Evolutionary conservation across 305 asterid species (phyloP).

Genomic region (Rubia balearica): DNA sequence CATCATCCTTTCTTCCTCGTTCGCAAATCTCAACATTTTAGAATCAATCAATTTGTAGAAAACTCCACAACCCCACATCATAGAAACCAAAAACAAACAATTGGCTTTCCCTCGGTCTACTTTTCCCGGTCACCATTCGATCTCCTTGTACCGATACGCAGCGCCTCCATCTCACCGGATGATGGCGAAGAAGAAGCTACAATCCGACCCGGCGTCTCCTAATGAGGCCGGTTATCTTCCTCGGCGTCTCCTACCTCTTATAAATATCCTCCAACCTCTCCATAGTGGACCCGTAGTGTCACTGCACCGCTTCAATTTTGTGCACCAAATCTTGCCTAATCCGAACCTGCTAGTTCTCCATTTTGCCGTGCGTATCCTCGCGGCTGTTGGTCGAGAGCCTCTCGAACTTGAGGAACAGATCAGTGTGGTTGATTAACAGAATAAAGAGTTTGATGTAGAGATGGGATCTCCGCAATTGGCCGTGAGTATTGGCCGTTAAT

Average conservation of each 20-base stretch:
- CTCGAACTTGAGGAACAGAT: neutral
- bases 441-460: neutral
- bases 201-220: conserved; percentile 46
- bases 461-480: neutral
- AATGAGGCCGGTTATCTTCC: too few relatives aligned
- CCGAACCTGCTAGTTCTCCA: neutral
- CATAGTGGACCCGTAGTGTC: neutral
- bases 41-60: neutral
- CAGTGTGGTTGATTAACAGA: neutral
- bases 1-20: neutral
- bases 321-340: neutral
- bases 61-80: conserved; percentile 13
- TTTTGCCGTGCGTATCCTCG: neutral
- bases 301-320: neutral
- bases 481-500: too few relatives aligned
- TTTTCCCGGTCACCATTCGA: neutral
- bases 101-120: neutral
- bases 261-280: neutral
- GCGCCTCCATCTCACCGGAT: too few relatives aligned
- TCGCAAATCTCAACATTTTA: neutral
- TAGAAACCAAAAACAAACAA: neutral
- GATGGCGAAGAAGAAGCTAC: conserved; percentile 43
- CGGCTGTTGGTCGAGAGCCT: neutral
- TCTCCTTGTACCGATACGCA: neutral
- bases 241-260: too few relatives aligned